These are phyloP conservation scores for Gloeopeniophorella convolvens DNA, from an alignment of 768 basidiomycete species.

Conservation along the genomic window DNA sequence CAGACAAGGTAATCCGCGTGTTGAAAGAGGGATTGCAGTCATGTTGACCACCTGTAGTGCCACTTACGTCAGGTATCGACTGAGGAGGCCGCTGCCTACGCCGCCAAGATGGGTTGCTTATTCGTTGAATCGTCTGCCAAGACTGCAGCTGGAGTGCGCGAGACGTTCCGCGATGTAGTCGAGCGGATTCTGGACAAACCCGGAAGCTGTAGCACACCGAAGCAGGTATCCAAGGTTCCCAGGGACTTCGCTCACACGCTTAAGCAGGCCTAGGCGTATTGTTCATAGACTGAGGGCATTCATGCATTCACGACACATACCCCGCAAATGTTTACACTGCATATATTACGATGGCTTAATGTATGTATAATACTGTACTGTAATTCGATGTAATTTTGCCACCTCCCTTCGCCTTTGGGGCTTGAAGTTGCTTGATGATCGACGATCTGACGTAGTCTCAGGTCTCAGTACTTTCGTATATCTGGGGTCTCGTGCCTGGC, in stretches of 20 bases:
- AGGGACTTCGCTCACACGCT: neutral
- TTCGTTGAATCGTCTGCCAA: conserved; percentile 93
- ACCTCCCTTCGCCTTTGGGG: no score
- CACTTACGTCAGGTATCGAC: conserved; percentile 80
- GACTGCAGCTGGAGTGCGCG: conserved; percentile 75
- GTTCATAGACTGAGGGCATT: no score
- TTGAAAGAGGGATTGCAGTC: neutral
- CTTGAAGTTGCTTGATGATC: no score
- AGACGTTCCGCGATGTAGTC: conserved; percentile 72
- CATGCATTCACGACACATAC: no score
- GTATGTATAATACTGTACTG: no score
- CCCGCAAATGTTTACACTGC: no score
- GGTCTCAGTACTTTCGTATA: no score
- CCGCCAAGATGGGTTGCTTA: conserved; percentile 70
- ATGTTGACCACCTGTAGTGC: conserved; percentile 42
- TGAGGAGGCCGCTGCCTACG: conserved; percentile 73
- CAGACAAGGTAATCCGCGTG: conserved; percentile 64
- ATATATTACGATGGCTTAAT: no score
- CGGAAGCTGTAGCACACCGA: conserved; percentile 54
- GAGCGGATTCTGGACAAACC: conserved; percentile 75
- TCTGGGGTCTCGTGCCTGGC: no score
- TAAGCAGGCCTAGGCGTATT: no score
- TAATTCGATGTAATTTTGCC: no score
- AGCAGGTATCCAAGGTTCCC: conserved; percentile 22
- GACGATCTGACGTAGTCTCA: no score